Base-by-base conservation (phyloP, 805 yeast species). In the Citeromyces nyonsensis region DNA sequence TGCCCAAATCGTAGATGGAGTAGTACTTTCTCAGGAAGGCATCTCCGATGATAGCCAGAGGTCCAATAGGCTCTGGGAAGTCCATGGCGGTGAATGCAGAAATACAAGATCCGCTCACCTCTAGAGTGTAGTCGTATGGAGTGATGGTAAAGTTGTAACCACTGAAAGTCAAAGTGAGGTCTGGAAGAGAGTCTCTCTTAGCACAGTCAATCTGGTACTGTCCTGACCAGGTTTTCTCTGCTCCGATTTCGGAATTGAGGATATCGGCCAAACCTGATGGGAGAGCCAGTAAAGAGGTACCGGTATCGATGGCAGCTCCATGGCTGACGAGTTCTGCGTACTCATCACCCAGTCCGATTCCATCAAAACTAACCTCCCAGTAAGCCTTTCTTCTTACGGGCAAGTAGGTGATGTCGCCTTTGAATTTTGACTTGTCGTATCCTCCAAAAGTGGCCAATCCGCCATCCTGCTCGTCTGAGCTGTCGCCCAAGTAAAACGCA, bases 341-440 rank as follows among this genome's bases (percentile, higher is more conserved):
- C 61, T 91, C 94, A 44, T 80, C 81, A 48, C 98, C 98, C 40
- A 91, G 68, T 29, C 86, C 82, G 53, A 91, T 66, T 45, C 94
- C 86, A 45, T 84, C 84, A 44, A 91, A 79, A 45, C 78, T 72
- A 38, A 91, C 98, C 67, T 91, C 98, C 98, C 98, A 91, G 72
- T 91, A 91, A 24, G 97, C 98, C 75, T 86, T 85, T 70, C 98
- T 83, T 67, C 98, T 84, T 40, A 91, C 93, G 37, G 98, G 98
- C 59, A 91, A 70, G 85, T 94, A 85, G 33, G 88, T 81, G 48
- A 91, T 69, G 44, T 88, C 73, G 43, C 98, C 98, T 32, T 63
- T 58, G 57, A 62, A 84, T 52, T 74, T 70, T 39, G 75, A 53
- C 44, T 74, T 67, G 51, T 88, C 96, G 43, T 77, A 64, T 44